Base-by-base conservation (phyloP, 306 rosid genomes). In the Gillenia trifoliata region DNA sequence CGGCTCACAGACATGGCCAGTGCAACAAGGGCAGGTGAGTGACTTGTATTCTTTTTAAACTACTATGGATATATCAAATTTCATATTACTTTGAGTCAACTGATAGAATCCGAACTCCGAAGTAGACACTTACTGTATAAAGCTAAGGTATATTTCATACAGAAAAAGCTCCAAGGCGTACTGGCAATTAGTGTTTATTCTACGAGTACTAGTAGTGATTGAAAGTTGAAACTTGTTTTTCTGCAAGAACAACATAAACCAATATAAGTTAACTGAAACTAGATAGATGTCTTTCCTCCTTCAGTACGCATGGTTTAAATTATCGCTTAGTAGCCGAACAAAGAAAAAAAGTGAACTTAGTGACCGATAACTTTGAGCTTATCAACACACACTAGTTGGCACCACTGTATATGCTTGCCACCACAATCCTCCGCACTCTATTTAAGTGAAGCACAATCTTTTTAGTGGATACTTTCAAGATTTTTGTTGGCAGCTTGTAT, bases 11-110 rank as follows among this genome's bases (percentile, higher is more conserved):
- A 55, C 92, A 50, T 93, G 98, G 98, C 80, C 84, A 54, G 76
- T 84, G 89, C 98, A 85, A 74, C 77, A 80, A 10, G 96, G 93
- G 66, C 98, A 89, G 96, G 98, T 91, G 75, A 68, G 31, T 57
- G 19, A 34, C 70, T 26, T 67, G 20, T 9, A 13, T 72, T 57
- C 15, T 31, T 47, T 28, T 56, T 31, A 5, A n/a, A 1, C 17
- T 55, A 22, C 11, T 70, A 19, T 31, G 62, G 64, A 31, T 15
- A 12, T 22, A 43, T 23, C 31, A 6, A 22, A 34, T 38, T 22
- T 47, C 60, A 71, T 43, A 57, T 73, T 66, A 8, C 59, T 45
- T 45, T 67, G 67, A 76, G 65, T 54, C 33, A 77, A 47, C 40
- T 81, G 20, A 40, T 19, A 11, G 12, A 30, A 26, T 45, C 41